phyloP scores from a whole-genome alignment of 164 flowering plant genomes.

The Sedum album region DNA sequence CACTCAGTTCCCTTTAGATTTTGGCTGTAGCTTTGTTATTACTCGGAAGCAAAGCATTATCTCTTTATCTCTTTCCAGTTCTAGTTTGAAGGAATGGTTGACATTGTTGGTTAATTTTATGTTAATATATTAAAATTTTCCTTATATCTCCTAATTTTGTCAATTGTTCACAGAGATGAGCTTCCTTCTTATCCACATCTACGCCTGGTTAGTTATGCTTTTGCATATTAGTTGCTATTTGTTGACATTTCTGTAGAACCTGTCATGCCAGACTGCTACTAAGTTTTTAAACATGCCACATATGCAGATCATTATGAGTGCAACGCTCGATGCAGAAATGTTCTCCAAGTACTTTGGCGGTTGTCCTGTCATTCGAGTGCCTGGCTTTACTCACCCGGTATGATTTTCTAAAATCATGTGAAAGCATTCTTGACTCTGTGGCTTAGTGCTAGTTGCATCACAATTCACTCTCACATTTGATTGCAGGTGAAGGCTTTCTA shows the following conservation, averaged over 20 bases:
- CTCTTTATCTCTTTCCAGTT: not conserved
- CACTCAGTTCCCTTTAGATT: not conserved
- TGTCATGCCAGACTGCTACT: not conserved
- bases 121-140: not conserved
- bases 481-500: slow-evolving; percentile 73
- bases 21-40: not conserved
- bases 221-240: not conserved
- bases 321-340: slow-evolving; percentile 87
- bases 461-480: slow-evolving; percentile 6
- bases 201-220: slow-evolving; percentile 59
- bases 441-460: not conserved
- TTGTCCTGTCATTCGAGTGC: slow-evolving; percentile 85
- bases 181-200: slow-evolving; percentile 72
- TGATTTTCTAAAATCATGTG: not conserved
- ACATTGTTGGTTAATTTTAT: not conserved
- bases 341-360: slow-evolving; percentile 94
- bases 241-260: not conserved
- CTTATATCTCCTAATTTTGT: slow-evolving; percentile 4
- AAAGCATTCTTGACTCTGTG: not conserved
- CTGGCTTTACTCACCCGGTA: slow-evolving; percentile 97
- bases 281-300: no score
- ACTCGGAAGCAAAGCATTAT: no score
- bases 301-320: slow-evolving; percentile 96
- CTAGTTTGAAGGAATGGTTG: not conserved
- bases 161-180: slow-evolving; percentile 61